Percentiles rank a stretch among this genome's conserved stretches.
Evolutionary conservation across 768 basidiomycete genomes (phyloP).

Genomic region (Exidia glandulosa): DNA sequence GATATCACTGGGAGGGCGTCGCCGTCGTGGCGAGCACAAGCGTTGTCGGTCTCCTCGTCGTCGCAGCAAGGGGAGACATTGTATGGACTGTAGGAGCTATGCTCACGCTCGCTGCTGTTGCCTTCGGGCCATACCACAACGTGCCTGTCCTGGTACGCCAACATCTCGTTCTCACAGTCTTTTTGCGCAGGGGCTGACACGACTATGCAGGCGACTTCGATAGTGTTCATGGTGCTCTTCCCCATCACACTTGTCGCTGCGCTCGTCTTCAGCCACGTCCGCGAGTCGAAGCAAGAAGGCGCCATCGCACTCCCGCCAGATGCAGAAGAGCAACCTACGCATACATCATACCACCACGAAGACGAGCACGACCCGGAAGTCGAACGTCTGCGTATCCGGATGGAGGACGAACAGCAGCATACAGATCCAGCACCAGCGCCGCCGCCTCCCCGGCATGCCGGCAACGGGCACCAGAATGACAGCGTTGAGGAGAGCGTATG

Average conservation of each 20-base stretch:
- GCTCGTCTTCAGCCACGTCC: conserved; percentile 26
- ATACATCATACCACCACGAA: background rate
- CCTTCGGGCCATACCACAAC: conserved; percentile 47
- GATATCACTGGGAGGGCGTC: conserved; percentile 65
- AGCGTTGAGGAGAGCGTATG: background rate
- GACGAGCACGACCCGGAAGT: background rate
- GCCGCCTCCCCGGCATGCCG: background rate
- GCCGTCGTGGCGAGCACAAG: conserved; percentile 58
- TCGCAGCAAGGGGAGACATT: conserved; percentile 49
- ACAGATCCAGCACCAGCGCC: background rate
- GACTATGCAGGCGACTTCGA: background rate
- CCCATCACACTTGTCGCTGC: conserved; percentile 36
- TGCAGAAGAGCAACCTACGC: conserved; percentile 13
- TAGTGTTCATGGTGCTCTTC: background rate
- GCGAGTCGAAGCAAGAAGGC: conserved; percentile 19
- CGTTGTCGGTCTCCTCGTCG: conserved; percentile 39
- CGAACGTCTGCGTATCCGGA: background rate
- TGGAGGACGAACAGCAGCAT: background rate
- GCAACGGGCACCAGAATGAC: background rate
- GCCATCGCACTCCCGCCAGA: conserved; percentile 34
- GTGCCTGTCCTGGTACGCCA: conserved; percentile 40
- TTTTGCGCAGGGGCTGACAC: too few relatives aligned
- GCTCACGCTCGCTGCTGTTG: conserved; percentile 51
- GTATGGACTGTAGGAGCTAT: conserved; percentile 67
- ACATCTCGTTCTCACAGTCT: background rate